Percentiles rank a stretch among this genome's conserved stretches.
Evolutionary conservation across 139 green algal genomes (phyloP).

Genomic region (Coelastrella sp.): DNA sequence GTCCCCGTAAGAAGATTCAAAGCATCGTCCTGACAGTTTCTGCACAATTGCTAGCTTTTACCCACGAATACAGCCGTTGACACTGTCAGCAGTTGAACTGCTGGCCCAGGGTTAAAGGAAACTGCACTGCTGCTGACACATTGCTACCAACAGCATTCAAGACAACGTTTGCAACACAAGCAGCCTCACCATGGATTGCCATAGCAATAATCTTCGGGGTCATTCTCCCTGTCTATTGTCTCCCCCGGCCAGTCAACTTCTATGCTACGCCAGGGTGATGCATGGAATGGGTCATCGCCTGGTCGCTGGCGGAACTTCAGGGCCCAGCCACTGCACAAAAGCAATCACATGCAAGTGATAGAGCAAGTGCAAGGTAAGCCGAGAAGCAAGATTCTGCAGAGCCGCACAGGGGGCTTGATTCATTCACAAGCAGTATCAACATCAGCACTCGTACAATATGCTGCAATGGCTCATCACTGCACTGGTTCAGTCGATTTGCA

Average conservation of each 20-base stretch:
- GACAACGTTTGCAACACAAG: not conserved
- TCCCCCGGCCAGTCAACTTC: slow-evolving; percentile 10
- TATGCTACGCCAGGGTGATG: slow-evolving; percentile 39
- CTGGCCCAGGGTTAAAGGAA: too few relatives aligned
- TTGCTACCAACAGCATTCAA: not conserved
- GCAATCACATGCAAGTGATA: too few relatives aligned
- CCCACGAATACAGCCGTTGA: too few relatives aligned
- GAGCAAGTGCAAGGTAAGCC: too few relatives aligned
- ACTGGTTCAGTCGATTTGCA: not conserved
- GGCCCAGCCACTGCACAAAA: not conserved
- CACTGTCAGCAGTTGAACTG: too few relatives aligned
- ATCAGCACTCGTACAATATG: not conserved
- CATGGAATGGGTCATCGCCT: not conserved
- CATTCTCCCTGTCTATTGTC: slow-evolving; percentile 17
- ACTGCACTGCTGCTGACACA: too few relatives aligned
- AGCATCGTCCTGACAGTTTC: too few relatives aligned
- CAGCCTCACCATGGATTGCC: slow-evolving; percentile 31
- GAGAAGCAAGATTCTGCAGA: not conserved
- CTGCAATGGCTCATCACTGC: not conserved
- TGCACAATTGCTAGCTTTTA: too few relatives aligned
- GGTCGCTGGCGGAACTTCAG: not conserved
- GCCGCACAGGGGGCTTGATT: not conserved
- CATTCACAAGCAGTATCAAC: not conserved
- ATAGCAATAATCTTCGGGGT: slow-evolving; percentile 35
- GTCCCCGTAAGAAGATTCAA: too few relatives aligned